phyloP scores from a whole-genome alignment of 139 green algal species.

The Tetraselmis chui region DNA sequence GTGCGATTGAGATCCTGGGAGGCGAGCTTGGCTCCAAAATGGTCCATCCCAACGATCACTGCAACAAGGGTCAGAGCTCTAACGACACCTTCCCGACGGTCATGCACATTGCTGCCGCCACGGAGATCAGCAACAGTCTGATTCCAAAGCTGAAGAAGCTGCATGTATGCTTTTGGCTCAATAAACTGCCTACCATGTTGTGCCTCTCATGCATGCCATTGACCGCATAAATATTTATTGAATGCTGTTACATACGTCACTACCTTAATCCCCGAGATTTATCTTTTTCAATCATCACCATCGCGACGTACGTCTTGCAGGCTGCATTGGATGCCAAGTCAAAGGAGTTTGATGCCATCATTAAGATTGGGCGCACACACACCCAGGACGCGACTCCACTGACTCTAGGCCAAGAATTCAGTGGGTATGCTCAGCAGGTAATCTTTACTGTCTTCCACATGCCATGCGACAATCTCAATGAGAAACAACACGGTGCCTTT shows the following conservation, averaged over 20 bases:
- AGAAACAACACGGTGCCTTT: background rate
- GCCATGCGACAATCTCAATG: background rate
- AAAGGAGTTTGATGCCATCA: constrained; percentile 71
- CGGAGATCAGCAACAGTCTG: constrained; percentile 54
- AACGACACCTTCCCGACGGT: constrained; percentile 97
- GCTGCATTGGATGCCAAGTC: constrained; percentile 58
- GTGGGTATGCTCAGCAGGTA: constrained; percentile 80
- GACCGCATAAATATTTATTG: too few species aligned
- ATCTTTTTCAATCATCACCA: too few species aligned
- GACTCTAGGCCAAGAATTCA: constrained; percentile 93
- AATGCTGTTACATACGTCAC: too few species aligned
- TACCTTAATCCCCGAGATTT: too few species aligned
- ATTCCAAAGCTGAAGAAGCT: constrained; percentile 70
- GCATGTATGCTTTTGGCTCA: constrained; percentile 23
- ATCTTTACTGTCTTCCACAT: background rate
- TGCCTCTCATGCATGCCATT: background rate
- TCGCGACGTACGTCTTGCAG: too few species aligned
- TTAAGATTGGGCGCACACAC: constrained; percentile 97
- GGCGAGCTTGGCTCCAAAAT: constrained; percentile 71
- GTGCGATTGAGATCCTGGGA: constrained; percentile 82
- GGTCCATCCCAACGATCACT: constrained; percentile 95
- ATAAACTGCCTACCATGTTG: background rate
- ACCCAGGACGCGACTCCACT: constrained; percentile 90
- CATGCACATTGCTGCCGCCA: constrained; percentile 89
- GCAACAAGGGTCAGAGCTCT: constrained; percentile 89